Evolutionary conservation across 768 basidiomycete species (phyloP).

Genomic region (Hemileccinum impolitum): DNA sequence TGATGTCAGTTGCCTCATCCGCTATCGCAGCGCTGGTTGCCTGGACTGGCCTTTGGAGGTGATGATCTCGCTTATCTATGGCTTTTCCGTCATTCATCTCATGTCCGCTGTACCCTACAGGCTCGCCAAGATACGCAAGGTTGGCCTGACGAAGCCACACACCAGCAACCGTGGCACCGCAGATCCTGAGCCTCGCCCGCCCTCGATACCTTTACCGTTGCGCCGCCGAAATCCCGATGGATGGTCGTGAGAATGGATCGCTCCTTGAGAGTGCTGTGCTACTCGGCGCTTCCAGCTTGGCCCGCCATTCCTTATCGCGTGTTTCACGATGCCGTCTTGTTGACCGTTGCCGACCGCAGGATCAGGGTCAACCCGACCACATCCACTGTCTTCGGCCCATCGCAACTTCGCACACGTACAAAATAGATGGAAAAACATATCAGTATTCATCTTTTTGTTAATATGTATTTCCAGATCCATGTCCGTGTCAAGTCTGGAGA

Average conservation of each 20-base stretch:
- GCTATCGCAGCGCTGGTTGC: slow-evolving; percentile 59
- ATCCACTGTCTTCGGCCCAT: slow-evolving; percentile 4
- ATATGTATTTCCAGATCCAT: slow-evolving; percentile 8
- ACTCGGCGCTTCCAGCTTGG: background rate
- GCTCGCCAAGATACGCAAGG: slow-evolving; percentile 45
- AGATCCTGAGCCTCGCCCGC: slow-evolving; percentile 15
- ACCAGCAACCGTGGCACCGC: slow-evolving; percentile 9
- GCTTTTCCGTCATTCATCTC: slow-evolving; percentile 11
- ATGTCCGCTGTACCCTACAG: slow-evolving; percentile 17
- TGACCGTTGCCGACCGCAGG: slow-evolving; percentile 6
- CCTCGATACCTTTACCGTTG: slow-evolving; percentile 40
- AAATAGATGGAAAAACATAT: slow-evolving; percentile 10
- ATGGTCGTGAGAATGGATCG: slow-evolving; percentile 33
- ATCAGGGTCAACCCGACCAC: slow-evolving; percentile 17
- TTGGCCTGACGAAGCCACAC: slow-evolving; percentile 36
- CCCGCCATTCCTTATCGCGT: slow-evolving; percentile 9
- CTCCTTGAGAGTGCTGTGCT: too few relatives aligned
- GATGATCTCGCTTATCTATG: slow-evolving; percentile 13
- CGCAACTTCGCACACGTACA: slow-evolving; percentile 14
- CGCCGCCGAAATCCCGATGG: slow-evolving; percentile 38
- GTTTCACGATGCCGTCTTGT: background rate
- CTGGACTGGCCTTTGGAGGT: slow-evolving; percentile 66
- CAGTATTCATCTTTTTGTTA: background rate
- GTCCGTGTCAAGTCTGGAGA: slow-evolving; percentile 5
- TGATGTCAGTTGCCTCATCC: slow-evolving; percentile 57